These are phyloP conservation scores for Penicillium sp. DNA, from an alignment of 2,329 filamentous ascomycete genomes.

Conservation along the genomic window DNA sequence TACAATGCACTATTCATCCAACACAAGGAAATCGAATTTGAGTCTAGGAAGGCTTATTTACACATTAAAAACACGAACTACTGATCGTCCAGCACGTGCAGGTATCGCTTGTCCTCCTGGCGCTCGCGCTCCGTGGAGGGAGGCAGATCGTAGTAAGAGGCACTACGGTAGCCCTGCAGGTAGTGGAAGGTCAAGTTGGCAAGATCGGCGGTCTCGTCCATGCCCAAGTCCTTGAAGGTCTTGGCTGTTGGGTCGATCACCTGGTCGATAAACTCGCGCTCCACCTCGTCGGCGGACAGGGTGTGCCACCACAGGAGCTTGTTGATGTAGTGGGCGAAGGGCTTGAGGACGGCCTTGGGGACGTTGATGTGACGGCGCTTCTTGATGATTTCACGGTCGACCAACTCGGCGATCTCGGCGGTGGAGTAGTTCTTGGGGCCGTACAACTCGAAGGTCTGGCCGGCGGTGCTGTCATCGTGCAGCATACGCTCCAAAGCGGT, in stretches of 20 bases:
- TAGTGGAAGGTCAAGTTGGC: conserved; percentile 89
- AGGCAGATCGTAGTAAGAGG: conserved; percentile 86
- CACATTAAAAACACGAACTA: conserved; percentile 49
- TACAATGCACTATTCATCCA: conserved; percentile 5
- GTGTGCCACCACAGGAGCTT: conserved; percentile 85
- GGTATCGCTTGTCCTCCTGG: conserved; percentile 91
- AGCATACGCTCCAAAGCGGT: conserved; percentile 85
- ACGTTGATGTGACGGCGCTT: conserved; percentile 86
- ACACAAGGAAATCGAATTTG: conserved; percentile 37
- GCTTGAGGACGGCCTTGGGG: conserved; percentile 76
- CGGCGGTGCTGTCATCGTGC: conserved; percentile 84
- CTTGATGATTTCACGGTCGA: conserved; percentile 91
- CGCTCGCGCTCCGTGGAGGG: conserved; percentile 93
- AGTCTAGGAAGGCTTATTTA: conserved; percentile 43
- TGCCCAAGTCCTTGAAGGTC: conserved; percentile 90
- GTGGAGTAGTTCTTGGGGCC: conserved; percentile 91
- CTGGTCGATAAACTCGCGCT: conserved; percentile 91
- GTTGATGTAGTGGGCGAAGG: conserved; percentile 72
- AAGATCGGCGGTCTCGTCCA: conserved; percentile 77
- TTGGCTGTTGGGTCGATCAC: conserved; percentile 85
- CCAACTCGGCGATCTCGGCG: conserved; percentile 78
- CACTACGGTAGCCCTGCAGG: conserved; percentile 86
- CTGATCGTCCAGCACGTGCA: conserved; percentile 88
- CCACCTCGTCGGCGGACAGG: conserved; percentile 77
- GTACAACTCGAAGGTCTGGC: conserved; percentile 90